Conservation (phyloP, 768 basidiomycete genomes). For the Suillus placidus region DNA sequence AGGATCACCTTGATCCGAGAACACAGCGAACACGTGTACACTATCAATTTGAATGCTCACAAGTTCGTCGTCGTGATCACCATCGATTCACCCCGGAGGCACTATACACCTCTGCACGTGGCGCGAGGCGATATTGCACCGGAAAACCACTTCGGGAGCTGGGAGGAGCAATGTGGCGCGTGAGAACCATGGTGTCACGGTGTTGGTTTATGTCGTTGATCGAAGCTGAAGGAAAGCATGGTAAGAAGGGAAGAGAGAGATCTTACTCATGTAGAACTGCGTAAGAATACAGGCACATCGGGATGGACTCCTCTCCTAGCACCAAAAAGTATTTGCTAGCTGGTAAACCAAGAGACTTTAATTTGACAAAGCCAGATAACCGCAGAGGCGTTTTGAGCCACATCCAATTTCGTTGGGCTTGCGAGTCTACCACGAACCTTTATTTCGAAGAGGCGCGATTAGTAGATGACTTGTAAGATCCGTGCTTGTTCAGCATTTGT, state of each 20-base stretch:
- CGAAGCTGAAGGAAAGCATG: too few relatives aligned
- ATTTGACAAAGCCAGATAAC: not conserved
- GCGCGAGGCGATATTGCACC: not conserved
- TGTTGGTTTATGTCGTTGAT: not conserved
- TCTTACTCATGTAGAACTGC: not conserved
- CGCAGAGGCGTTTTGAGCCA: too few relatives aligned
- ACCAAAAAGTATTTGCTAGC: not conserved
- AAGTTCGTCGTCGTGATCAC: not conserved
- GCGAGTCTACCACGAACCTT: not conserved
- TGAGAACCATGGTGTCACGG: constrained; percentile 30
- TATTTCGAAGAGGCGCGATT: not conserved
- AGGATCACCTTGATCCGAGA: not conserved
- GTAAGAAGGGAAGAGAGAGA: not conserved
- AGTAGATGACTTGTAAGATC: too few relatives aligned
- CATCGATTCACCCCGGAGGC: not conserved
- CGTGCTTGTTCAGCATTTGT: too few relatives aligned
- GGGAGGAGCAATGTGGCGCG: constrained; percentile 29
- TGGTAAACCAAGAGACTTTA: not conserved
- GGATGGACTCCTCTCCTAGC: not conserved
- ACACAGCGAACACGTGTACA: not conserved
- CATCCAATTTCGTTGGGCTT: not conserved
- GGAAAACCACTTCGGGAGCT: constrained; percentile 36
- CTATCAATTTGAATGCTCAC: not conserved
- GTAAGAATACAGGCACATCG: too few relatives aligned
- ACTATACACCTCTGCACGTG: not conserved